Conservation (phyloP, 768 basidiomycete genomes). For the Kwoniella mangroviensis region DNA sequence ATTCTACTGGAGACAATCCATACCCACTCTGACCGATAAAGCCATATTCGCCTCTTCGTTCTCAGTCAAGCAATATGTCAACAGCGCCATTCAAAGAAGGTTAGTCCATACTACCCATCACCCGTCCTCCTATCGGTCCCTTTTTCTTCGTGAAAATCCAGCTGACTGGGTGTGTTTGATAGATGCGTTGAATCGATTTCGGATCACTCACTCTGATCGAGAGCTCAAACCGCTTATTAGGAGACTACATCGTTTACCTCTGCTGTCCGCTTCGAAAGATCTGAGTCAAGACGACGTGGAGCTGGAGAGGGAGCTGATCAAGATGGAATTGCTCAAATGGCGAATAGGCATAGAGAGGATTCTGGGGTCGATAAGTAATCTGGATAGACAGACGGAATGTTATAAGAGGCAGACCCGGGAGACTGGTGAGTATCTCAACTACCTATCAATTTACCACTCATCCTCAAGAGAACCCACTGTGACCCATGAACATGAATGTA, state of each 20-base stretch:
- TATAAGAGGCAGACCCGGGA: constrained; percentile 35
- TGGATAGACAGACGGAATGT: constrained; percentile 36
- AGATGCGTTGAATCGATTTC: constrained; percentile 49
- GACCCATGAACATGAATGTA: neutral
- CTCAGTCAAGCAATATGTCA: constrained; percentile 1
- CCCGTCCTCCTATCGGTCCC: neutral
- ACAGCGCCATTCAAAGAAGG: constrained; percentile 27
- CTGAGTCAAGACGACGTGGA: constrained; percentile 7
- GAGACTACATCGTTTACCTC: constrained; percentile 38
- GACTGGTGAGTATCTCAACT: constrained; percentile 38
- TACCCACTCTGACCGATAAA: neutral
- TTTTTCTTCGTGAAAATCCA: neutral
- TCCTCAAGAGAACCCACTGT: no score
- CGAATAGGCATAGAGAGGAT: constrained; percentile 38
- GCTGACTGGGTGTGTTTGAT: neutral
- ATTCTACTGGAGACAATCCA: neutral
- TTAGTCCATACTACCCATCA: neutral
- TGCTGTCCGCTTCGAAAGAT: constrained; percentile 5
- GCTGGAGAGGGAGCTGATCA: constrained; percentile 37
- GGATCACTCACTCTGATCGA: constrained; percentile 49
- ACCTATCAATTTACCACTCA: no score
- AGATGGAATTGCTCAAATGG: constrained; percentile 49
- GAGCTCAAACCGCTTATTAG: constrained; percentile 43
- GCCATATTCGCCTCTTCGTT: neutral
- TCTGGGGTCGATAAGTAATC: constrained; percentile 38